A percentile compares a stretch with the other conserved stretches of the same genome.
Evolutionary conservation across 768 basidiomycete species (phyloP).

Genomic region (Glaciozyma martinii): DNA sequence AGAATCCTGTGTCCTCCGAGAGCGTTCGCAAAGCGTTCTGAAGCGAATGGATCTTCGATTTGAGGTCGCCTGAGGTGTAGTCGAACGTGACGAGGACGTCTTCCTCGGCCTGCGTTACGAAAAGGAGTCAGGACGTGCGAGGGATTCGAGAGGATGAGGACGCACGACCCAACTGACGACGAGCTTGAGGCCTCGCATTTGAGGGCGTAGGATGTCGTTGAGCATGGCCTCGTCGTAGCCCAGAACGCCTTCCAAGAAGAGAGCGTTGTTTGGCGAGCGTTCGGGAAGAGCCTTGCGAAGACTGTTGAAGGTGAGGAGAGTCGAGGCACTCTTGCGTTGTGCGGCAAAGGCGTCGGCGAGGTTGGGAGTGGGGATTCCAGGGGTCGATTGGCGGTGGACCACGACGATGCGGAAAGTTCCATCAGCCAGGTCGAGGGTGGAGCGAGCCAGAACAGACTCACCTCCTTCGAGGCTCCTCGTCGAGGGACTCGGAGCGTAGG

Average conservation of each 20-base stretch:
- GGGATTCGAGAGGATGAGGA: too few relatives aligned
- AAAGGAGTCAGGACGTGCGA: too few relatives aligned
- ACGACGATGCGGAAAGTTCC: too few relatives aligned
- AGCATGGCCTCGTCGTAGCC: constrained; percentile 30
- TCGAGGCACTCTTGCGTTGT: constrained; percentile 10
- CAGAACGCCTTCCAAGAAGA: constrained; percentile 33
- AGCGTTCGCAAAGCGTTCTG: constrained; percentile 2
- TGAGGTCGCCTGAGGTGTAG: constrained; percentile 8
- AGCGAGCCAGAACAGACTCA: too few relatives aligned
- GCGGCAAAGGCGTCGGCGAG: too few relatives aligned
- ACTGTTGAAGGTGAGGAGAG: constrained; percentile 21
- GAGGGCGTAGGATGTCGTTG: constrained; percentile 22
- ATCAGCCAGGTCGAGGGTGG: too few relatives aligned
- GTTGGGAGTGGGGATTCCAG: too few relatives aligned
- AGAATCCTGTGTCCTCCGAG: constrained; percentile 26
- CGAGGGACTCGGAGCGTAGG: constrained; percentile 75
- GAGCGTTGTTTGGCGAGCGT: constrained; percentile 23
- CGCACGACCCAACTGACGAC: constrained; percentile 31
- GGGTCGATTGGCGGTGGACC: too few relatives aligned
- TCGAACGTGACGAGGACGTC: constrained; percentile 30
- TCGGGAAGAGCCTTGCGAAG: constrained; percentile 23
- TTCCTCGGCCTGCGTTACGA: constrained; percentile 31
- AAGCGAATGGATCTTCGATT: constrained; percentile 11
- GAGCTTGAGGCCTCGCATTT: constrained; percentile 22
- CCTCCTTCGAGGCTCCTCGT: constrained; percentile 71